A percentile compares a stretch with the other conserved stretches of the same genome.
These are phyloP conservation scores for Arachnomyces sp. DNA, from an alignment of 2,329 filamentous ascomycete species.

Conservation along the genomic window DNA sequence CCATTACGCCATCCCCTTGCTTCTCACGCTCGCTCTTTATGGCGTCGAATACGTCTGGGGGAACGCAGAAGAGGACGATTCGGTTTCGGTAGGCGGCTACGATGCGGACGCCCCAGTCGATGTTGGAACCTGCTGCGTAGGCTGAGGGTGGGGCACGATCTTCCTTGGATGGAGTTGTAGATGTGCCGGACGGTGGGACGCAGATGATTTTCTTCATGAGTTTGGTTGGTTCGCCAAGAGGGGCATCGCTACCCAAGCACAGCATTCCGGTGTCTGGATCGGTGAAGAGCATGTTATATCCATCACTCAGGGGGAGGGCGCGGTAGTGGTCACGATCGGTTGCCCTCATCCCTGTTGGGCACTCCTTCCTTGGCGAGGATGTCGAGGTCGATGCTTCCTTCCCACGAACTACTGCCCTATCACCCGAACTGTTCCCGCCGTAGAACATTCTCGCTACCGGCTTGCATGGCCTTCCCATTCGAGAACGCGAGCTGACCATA, in stretches of 20 bases:
- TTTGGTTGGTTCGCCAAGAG: conserved; percentile 50
- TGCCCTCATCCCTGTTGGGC: conserved; percentile 24
- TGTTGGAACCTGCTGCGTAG: conserved; percentile 52
- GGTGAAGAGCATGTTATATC: conserved; percentile 57
- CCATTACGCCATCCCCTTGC: conserved; percentile 26
- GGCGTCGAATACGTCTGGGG: conserved; percentile 47
- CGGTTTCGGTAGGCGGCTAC: conserved; percentile 47
- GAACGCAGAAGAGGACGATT: conserved; percentile 55
- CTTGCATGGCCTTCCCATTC: too few species aligned
- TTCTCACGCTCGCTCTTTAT: conserved; percentile 27
- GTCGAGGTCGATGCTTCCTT: conserved; percentile 19
- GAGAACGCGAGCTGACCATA: too few species aligned
- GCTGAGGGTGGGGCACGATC: conserved; percentile 37
- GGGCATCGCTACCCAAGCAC: conserved; percentile 56
- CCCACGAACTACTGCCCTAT: conserved; percentile 26
- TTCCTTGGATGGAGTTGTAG: conserved; percentile 13
- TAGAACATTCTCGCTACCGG: too few species aligned
- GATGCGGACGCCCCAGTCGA: conserved; percentile 51
- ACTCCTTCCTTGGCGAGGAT: conserved; percentile 7
- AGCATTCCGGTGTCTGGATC: conserved; percentile 51
- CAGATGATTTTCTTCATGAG: conserved; percentile 55
- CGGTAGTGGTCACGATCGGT: conserved; percentile 53
- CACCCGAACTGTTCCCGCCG: too few species aligned
- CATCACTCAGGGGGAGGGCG: conserved; percentile 58
- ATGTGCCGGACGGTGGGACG: conserved; percentile 27